Conservation (phyloP, 352 stramenopile species). For the Pythium brassicae region DNA sequence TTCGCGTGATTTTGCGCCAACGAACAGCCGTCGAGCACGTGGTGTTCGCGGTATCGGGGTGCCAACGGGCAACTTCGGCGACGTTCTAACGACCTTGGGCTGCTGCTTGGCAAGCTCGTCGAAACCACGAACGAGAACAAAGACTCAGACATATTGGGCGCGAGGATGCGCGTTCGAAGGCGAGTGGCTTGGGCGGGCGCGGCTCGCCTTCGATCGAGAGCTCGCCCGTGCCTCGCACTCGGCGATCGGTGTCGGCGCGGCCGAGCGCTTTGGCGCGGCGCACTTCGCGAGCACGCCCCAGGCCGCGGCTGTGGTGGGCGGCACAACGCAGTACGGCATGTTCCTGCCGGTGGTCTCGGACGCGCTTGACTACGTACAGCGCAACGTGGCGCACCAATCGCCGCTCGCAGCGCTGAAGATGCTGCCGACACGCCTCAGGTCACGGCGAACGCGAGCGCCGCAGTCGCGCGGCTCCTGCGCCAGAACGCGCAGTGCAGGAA, state of each 20-base stretch:
- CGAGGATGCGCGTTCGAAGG: constrained; percentile 98
- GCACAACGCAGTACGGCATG: constrained; percentile 97
- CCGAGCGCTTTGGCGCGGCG: constrained; percentile 72
- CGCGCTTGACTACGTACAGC: constrained; percentile 76
- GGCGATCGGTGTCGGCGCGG: constrained; percentile 92
- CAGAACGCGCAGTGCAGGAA: background rate
- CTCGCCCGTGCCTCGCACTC: constrained; percentile 92
- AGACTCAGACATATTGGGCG: constrained; percentile 82
- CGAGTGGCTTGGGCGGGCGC: too few relatives aligned
- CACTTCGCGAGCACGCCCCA: constrained; percentile 53
- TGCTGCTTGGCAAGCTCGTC: constrained; percentile 95
- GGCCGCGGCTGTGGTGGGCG: constrained; percentile 90
- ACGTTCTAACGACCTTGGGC: constrained; percentile 94
- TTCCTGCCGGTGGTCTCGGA: constrained; percentile 93
- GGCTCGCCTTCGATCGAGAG: constrained; percentile 91
- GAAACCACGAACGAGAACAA: constrained; percentile 99
- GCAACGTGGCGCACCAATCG: constrained; percentile 66
- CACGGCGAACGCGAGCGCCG: too few relatives aligned
- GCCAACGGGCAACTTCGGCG: constrained; percentile 99
- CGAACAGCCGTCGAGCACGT: constrained; percentile 66
- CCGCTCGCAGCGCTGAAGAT: constrained; percentile 72
- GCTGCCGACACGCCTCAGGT: constrained; percentile 48
- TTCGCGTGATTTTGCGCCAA: constrained; percentile 94
- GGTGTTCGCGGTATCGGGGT: constrained; percentile 97
- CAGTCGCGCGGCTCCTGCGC: too few relatives aligned